These are phyloP conservation scores for Heliamphora exappendiculata DNA, from an alignment of 148 eudicot species.

Conservation along the genomic window DNA sequence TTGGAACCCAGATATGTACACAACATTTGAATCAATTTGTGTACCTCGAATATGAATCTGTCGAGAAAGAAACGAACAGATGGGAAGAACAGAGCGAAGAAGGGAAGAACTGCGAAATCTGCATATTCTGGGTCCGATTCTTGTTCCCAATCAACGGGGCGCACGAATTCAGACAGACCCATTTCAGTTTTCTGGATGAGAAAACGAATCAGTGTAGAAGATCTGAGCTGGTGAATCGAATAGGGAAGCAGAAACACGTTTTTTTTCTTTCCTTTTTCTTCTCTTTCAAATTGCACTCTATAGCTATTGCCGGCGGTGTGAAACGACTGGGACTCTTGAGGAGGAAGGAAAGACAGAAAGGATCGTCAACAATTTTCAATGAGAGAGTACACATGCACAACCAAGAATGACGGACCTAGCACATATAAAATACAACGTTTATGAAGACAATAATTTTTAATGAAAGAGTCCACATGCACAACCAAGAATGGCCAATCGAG, in stretches of 20 bases:
- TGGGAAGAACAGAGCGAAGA: slow-evolving; percentile 54
- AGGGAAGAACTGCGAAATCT: slow-evolving; percentile 42
- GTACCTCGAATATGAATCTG: slow-evolving; percentile 56
- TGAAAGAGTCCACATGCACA: too few species aligned
- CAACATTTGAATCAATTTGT: too few species aligned
- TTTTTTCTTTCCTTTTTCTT: neutral
- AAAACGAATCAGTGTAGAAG: neutral
- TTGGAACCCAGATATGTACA: too few species aligned
- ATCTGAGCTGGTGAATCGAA: neutral
- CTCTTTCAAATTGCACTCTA: too few species aligned
- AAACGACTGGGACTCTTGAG: too few species aligned
- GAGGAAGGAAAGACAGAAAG: neutral
- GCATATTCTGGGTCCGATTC: slow-evolving; percentile 44
- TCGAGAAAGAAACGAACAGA: slow-evolving; percentile 50
- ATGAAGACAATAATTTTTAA: too few species aligned
- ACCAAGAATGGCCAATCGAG: too few species aligned
- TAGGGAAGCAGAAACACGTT: neutral
- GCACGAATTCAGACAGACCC: slow-evolving; percentile 9
- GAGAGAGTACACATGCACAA: too few species aligned
- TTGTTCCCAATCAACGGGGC: slow-evolving; percentile 40
- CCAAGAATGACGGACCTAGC: too few species aligned
- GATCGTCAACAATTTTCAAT: too few species aligned
- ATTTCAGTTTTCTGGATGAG: neutral
- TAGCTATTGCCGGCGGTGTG: neutral
- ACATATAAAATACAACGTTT: too few species aligned